Base-by-base conservation (phyloP, 495 filamentous ascomycete genomes). In the Podospora sp. region DNA sequence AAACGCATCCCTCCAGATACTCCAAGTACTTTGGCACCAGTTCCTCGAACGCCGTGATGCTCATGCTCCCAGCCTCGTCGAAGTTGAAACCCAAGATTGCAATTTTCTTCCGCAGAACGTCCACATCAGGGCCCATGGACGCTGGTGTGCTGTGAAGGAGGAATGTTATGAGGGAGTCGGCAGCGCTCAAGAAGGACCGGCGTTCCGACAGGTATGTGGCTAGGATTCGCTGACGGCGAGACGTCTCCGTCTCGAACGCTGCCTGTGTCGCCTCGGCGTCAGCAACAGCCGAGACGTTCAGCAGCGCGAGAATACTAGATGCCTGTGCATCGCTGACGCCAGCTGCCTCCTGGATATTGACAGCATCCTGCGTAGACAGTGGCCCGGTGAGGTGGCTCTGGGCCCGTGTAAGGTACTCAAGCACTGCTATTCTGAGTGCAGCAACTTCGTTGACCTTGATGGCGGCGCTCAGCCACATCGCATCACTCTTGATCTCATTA, bases 331-430 rank as follows among this genome's bases (percentile, higher is more conserved):
- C 87, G 56, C 84, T 81, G 21, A 84, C 76, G 7, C 89, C 89
- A 2, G 88, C 82, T 9, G 88, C 90, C 61, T 87, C 87, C 69
- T 89, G 86, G 46, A 92, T 72, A 66, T 88, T 89, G 53, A 85
- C 84, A 24, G 84, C 78, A 77, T 92, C 90, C 63, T 92, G 89
- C 46, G 86, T 86, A 0, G 89, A 88, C 46, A 91, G 86, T 8
- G 85, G 86, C 20, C 84, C 80, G 35, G 87, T 81, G 22, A 96
- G 85, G 65, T 91, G 88, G 56, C 79, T 77, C 2, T 85, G 79
- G 22, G 92, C 81, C 36, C 93, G 85, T 36, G 82, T 84, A 75
- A 97, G 94, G 86, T 90, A 92, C 84, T 99, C 95, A 22, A 94
- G 75, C 25, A 96, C 79, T 8, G 87, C 87, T 50, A 96, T 85